Base-by-base conservation (phyloP, 345 rosid species). In the Garcia nutans region DNA sequence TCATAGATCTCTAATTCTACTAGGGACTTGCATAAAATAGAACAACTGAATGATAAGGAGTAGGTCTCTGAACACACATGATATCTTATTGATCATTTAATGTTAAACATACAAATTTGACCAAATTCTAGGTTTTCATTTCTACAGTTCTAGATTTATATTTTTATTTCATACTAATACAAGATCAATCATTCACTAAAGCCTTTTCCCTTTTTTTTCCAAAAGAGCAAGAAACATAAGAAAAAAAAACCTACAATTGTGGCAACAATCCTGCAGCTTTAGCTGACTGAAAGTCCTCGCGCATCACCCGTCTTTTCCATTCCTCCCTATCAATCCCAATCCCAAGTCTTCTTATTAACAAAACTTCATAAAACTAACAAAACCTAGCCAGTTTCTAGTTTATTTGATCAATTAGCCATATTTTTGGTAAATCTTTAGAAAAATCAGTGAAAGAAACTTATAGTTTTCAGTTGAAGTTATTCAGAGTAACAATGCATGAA, bases 301-400 rank as follows among this genome's bases (percentile, higher is more conserved):
- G 86, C 89, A 86, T 96, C 96, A 92, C 89, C 96, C 94, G 85
- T 93, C 94, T 86, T 93, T 89, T 89, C 91, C 96, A 84, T 80
- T 91, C 88, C 89, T 77, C 77, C 90, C 93, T 88, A 89, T 83
- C 87, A 87, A 90, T 78, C 88, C 88, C 94, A 87, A 82, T 60
- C 88, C 84, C 90, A 78, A 78, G 73, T 66, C 73, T 83, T 85
- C 77, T 87, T 77, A 85, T 87, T 82, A 88, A 79, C 77, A 24
- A 65, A 76, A 63, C 69, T 78, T 37, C 66, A 59, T 42, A 24
- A 71, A 26, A 47, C 55, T n/a, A 42, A 54, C 15, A 80, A 19
- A 75, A 55, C 70, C 74, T 41, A 74, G 57, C 70, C 69, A 71
- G 22, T 54, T 42, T 26, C 57, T 23, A 68, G 64, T 71, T 15